Evolutionary conservation across 306 rosid genomes (phyloP), one percentile per base, ranked within the genome.

Genomic region (Corylus americana): DNA sequence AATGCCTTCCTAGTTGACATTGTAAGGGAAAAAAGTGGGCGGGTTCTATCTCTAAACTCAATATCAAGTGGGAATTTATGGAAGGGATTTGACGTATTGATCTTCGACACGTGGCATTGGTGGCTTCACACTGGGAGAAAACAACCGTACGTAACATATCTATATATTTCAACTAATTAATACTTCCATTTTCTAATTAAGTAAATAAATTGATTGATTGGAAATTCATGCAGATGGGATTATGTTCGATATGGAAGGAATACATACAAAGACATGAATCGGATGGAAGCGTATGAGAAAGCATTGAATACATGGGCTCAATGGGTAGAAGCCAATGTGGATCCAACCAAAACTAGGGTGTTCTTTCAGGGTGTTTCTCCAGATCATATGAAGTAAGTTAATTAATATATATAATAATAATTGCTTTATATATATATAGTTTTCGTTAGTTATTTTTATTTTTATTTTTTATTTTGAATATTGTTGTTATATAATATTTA

Each of bases 51-150:
- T 29, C 87, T 88, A 1, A 80, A 88, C 37, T 88, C 90, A 2
- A 86, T 88, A 71, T 29, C 39, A 48, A 68, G 71, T 17, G 87
- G 78, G 1, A 47, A 70, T 17, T 1, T 18, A 1, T 90, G 91
- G 94, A 74, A 74, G 76, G 82, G 79, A 8, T 49, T 37, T 11
- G 90, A 90, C 55, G 81, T 88, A 0, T 51, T 90, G 77, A 78
- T 88, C 31, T 90, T 90, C 78, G 58, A 90, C 42, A 80, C 91
- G 11, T 88, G 90, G 91, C 91, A 90, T 83, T 88, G 91, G 93
- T 90, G 93, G 91, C 83, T 84, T 83, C 91, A 84, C 71, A 82
- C 78, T 0, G 88, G 90, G 74, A 82, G 79, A 37, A 86, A 87
- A 70, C 88, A 82, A 76, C 85, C 90, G 91, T 90, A 84, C 31